Evolutionary conservation across 441 rosid species (phyloP).

Genomic region (Dalechampia spathulata): DNA sequence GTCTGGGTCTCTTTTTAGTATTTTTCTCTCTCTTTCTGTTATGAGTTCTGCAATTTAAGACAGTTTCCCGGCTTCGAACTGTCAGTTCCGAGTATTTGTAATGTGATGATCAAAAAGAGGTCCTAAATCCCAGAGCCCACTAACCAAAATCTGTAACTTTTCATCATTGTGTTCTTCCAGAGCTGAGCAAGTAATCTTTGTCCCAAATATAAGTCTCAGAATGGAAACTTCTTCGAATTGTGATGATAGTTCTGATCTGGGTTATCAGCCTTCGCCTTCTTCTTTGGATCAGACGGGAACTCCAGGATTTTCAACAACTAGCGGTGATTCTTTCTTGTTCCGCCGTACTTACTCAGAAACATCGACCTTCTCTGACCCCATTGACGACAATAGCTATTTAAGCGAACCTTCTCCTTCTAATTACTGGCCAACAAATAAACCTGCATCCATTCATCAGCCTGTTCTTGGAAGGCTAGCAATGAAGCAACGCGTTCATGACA

Average conservation of each 20-base stretch:
- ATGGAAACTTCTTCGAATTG: constrained; percentile 42
- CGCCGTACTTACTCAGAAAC: constrained; percentile 57
- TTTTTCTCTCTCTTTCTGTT: constrained; percentile 10
- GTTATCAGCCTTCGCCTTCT: constrained; percentile 49
- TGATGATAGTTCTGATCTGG: constrained; percentile 45
- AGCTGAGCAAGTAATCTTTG: constrained; percentile 14
- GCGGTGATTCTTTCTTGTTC: constrained; percentile 52
- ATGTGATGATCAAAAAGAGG: constrained; percentile 11
- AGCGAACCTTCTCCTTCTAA: constrained; percentile 62
- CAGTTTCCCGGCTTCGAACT: constrained; percentile 11
- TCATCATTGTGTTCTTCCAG: constrained; percentile 30
- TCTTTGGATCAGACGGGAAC: constrained; percentile 52
- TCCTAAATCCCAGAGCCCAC: constrained; percentile 10
- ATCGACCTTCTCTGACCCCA: constrained; percentile 52
- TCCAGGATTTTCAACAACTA: constrained; percentile 52
- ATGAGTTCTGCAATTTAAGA: constrained; percentile 26
- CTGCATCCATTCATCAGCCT: constrained; percentile 21
- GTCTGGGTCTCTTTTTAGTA: too few species aligned
- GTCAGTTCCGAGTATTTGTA: constrained; percentile 1
- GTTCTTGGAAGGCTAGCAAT: constrained; percentile 22
- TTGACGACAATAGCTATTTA: constrained; percentile 45
- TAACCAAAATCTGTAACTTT: constrained; percentile 10
- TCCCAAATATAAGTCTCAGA: not conserved
- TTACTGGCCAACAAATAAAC: constrained; percentile 44
- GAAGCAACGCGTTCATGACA: constrained; percentile 23